Evolutionary conservation across 257 asterid species (phyloP).

Genomic region (Scutellaria baicalensis): DNA sequence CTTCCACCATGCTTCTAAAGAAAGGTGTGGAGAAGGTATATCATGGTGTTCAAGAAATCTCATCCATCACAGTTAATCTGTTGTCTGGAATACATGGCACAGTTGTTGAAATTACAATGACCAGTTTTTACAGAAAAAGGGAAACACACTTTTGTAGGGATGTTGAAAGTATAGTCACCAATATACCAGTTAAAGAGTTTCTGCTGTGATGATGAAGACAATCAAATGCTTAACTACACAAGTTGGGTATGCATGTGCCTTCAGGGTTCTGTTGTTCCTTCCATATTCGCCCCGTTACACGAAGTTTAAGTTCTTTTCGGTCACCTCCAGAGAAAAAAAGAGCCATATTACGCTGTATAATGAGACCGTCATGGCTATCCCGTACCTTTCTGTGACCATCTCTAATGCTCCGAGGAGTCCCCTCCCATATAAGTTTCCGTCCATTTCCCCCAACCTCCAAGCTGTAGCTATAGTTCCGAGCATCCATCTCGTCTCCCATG

Average conservation of each 20-base stretch:
- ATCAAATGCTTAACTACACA: conserved; percentile 23
- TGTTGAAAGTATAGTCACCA: not conserved
- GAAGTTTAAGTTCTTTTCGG: conserved; percentile 48
- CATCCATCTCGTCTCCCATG: conserved; percentile 49
- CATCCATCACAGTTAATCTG: not conserved
- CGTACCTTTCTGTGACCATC: conserved; percentile 52
- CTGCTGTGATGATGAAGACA: not conserved
- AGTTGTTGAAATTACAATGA: not conserved
- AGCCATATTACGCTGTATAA: conserved; percentile 45
- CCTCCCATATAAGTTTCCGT: conserved; percentile 48
- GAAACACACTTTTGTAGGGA: not conserved
- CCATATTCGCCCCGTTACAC: conserved; percentile 49
- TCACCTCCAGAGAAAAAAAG: conserved; percentile 54
- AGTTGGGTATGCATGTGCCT: conserved; percentile 43
- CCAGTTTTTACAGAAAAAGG: not conserved
- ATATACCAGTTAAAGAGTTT: not conserved
- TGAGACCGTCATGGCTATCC: conserved; percentile 56
- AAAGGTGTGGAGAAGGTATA: too few species aligned
- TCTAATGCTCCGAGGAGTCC: conserved; percentile 50
- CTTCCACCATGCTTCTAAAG: too few species aligned
- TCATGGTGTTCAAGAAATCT: not conserved
- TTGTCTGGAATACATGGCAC: not conserved
- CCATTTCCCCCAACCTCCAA: conserved; percentile 60
- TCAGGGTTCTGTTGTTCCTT: conserved; percentile 42
- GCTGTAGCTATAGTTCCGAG: conserved; percentile 46